phyloP scores from a whole-genome alignment of 495 filamentous ascomycete species.

The Aspergillus bridgeri region DNA sequence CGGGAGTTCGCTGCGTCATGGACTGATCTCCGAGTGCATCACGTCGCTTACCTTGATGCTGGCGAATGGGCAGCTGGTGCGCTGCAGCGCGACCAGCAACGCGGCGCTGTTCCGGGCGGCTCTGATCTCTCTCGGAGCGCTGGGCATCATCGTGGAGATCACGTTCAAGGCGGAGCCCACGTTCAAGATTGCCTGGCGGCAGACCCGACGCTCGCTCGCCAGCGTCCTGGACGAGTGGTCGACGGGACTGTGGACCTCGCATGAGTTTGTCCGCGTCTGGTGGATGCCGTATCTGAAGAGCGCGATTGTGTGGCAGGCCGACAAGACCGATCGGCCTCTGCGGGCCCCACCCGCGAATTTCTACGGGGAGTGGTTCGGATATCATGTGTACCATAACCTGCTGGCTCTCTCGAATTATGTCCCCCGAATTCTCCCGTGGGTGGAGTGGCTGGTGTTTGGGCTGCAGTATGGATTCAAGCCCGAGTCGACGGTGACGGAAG shows the following conservation, averaged over 20 bases:
- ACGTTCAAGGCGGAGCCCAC: conserved; percentile 72
- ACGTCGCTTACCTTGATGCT: conserved; percentile 72
- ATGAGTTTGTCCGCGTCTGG: conserved; percentile 92
- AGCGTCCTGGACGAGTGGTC: conserved; percentile 72
- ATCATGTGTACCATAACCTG: conserved; percentile 83
- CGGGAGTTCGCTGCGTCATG: conserved; percentile 80
- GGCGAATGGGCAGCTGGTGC: conserved; percentile 70
- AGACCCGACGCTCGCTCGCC: conserved; percentile 66
- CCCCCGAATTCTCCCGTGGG: conserved; percentile 73
- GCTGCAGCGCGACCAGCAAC: conserved; percentile 69
- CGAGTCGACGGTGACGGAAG: conserved; percentile 61
- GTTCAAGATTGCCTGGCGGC: conserved; percentile 82
- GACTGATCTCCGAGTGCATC: conserved; percentile 75
- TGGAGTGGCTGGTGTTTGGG: conserved; percentile 93
- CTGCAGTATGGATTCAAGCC: conserved; percentile 86
- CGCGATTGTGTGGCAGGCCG: conserved; percentile 83
- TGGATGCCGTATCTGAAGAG: conserved; percentile 91
- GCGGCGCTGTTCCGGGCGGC: conserved; percentile 82
- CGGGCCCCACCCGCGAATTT: conserved; percentile 55
- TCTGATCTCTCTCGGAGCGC: conserved; percentile 78
- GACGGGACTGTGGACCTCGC: conserved; percentile 69
- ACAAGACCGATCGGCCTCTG: conserved; percentile 59
- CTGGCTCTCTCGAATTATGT: conserved; percentile 74
- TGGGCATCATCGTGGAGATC: conserved; percentile 88
- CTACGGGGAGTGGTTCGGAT: conserved; percentile 78